These are phyloP conservation scores for Tuber microsphaerosporum DNA, from an alignment of 495 filamentous ascomycete species.

Conservation along the genomic window DNA sequence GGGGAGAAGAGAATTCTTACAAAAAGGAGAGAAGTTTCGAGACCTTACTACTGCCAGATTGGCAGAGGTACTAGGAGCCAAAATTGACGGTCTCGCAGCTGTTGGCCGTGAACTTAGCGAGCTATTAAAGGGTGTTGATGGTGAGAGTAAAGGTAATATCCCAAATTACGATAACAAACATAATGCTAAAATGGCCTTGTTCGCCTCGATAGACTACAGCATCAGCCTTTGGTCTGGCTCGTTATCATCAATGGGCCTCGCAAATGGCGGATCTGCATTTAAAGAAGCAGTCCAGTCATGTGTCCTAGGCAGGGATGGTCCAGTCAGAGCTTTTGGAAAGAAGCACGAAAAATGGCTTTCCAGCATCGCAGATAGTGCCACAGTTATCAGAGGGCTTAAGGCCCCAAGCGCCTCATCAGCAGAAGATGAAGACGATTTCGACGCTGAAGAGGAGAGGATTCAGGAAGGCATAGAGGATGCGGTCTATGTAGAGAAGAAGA, in stretches of 20 bases:
- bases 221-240: conserved; percentile 29
- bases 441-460: conserved; percentile 65
- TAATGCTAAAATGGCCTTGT: conserved; percentile 45
- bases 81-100: conserved; percentile 53
- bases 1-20: conserved; percentile 45
- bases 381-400: conserved; percentile 59
- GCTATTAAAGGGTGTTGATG: conserved; percentile 51
- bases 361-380: conserved; percentile 54
- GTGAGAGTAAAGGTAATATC: conserved; percentile 54
- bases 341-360: conserved; percentile 63
- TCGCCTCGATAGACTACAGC: conserved; percentile 38
- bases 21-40: conserved; percentile 50
- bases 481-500: conserved; percentile 53
- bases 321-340: conserved; percentile 53
- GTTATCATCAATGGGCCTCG: conserved; percentile 47
- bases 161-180: conserved; percentile 43
- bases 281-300: conserved; percentile 50
- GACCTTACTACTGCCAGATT: conserved; percentile 61
- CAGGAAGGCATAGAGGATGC: conserved; percentile 68
- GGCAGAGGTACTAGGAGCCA: conserved; percentile 51
- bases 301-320: conserved; percentile 59
- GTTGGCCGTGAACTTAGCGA: conserved; percentile 55
- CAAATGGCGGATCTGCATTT: conserved; percentile 53
- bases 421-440: conserved; percentile 65
- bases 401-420: conserved; percentile 54